phyloP scores from a whole-genome alignment of 768 basidiomycete species.

The Guyanaporus albipodus region DNA sequence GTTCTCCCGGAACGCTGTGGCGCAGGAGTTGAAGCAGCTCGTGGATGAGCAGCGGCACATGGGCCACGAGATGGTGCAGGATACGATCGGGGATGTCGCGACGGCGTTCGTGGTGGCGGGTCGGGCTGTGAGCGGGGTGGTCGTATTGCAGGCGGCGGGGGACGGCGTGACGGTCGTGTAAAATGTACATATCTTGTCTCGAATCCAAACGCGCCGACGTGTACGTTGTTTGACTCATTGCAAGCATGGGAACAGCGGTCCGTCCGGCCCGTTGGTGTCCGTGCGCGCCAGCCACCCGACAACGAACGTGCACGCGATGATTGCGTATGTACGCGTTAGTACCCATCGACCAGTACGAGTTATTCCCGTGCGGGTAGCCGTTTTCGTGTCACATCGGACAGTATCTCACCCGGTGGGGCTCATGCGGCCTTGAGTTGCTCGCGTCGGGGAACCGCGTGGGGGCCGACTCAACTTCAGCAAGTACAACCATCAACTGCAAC shows the following conservation, averaged over 20 bases:
- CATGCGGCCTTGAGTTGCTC: not conserved
- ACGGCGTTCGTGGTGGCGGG: conserved; percentile 67
- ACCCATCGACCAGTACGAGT: no score
- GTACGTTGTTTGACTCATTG: no score
- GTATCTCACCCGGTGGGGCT: not conserved
- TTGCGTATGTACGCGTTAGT: no score
- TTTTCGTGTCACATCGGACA: not conserved
- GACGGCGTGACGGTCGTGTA: conserved; percentile 9
- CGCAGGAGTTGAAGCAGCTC: conserved; percentile 53
- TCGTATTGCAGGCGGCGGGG: conserved; percentile 64
- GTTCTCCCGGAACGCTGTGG: conserved; percentile 57
- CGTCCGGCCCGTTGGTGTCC: no score
- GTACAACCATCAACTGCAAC: no score
- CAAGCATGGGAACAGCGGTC: no score
- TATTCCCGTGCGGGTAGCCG: no score
- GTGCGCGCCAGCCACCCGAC: no score
- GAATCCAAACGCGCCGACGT: no score
- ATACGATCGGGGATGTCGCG: conserved; percentile 84
- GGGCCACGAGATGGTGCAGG: conserved; percentile 42
- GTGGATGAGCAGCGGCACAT: conserved; percentile 28
- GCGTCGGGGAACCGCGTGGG: not conserved
- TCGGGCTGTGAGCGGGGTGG: conserved; percentile 54
- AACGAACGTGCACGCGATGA: not conserved
- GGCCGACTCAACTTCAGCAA: no score
- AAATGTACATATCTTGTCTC: no score